A percentile compares a stretch with the other conserved stretches of the same genome.
phyloP scores from a whole-genome alignment of 768 basidiomycete genomes.

The Rhodotorula kratochvilovae region DNA sequence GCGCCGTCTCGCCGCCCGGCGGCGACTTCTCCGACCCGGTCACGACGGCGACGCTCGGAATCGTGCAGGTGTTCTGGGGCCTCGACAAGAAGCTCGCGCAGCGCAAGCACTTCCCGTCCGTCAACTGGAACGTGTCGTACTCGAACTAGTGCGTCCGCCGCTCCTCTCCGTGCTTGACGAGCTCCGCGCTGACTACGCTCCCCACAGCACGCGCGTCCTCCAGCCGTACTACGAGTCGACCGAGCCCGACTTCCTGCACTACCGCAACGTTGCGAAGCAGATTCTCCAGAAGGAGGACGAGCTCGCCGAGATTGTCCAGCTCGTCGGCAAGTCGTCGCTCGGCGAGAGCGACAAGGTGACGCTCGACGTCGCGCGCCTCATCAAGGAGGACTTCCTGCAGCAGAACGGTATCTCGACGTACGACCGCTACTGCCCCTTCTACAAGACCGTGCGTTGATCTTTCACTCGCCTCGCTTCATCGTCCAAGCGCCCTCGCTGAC shows the following conservation, averaged over 20 bases:
- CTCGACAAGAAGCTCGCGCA: slow-evolving; percentile 98
- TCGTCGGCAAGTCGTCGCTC: slow-evolving; percentile 97
- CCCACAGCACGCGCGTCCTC: slow-evolving; percentile 39
- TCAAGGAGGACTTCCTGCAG: slow-evolving; percentile 95
- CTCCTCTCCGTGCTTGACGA: not conserved
- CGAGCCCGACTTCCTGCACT: slow-evolving; percentile 89
- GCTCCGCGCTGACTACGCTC: not conserved
- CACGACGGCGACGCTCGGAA: slow-evolving; percentile 92
- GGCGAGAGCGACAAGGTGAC: slow-evolving; percentile 98
- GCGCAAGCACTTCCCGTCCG: slow-evolving; percentile 99
- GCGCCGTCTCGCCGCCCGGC: slow-evolving; percentile 97
- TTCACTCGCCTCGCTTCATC: not conserved
- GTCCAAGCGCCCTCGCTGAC: not conserved
- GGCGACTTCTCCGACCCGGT: slow-evolving; percentile 99
- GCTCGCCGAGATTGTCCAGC: slow-evolving; percentile 95
- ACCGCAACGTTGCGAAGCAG: slow-evolving; percentile 88
- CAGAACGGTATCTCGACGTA: slow-evolving; percentile 99
- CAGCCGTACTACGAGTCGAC: slow-evolving; percentile 77
- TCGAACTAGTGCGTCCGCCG: slow-evolving; percentile 72
- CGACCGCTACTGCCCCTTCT: slow-evolving; percentile 95
- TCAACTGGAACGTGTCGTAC: slow-evolving; percentile 99
- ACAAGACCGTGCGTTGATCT: slow-evolving; percentile 63
- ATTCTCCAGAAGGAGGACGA: slow-evolving; percentile 98
- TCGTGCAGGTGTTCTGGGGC: slow-evolving; percentile 99
- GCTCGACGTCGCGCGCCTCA: slow-evolving; percentile 90